phyloP scores from a whole-genome alignment of 441 rosid species.

The Aleurites moluccanus region DNA sequence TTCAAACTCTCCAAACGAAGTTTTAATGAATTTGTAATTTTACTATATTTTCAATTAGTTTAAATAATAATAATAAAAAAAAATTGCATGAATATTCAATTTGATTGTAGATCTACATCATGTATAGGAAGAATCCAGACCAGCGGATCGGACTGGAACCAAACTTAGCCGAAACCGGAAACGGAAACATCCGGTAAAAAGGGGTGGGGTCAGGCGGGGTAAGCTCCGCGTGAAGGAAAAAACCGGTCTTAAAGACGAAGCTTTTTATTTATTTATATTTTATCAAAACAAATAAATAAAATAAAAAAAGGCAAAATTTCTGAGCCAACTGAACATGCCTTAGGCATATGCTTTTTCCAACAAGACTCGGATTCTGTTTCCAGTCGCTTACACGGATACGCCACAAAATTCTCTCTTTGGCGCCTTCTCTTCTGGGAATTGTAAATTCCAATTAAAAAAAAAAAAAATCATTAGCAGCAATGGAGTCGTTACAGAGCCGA shows the following conservation, averaged over 20 bases:
- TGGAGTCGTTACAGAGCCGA: constrained; percentile 78
- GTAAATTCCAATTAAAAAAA: neutral
- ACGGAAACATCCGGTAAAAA: too few relatives aligned
- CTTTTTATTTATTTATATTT: neutral
- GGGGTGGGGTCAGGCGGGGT: too few relatives aligned
- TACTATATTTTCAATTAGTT: too few relatives aligned
- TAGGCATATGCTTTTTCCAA: constrained; percentile 11
- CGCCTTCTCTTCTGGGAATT: constrained; percentile 1
- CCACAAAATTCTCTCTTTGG: neutral
- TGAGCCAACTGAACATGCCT: neutral
- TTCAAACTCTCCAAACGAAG: too few relatives aligned
- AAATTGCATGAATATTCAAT: too few relatives aligned
- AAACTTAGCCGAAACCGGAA: too few relatives aligned
- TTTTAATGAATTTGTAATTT: too few relatives aligned
- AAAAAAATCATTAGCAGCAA: constrained; percentile 13
- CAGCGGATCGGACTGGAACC: too few relatives aligned
- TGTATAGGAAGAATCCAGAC: too few relatives aligned
- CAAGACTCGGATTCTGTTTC: constrained; percentile 6
- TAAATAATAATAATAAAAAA: too few relatives aligned
- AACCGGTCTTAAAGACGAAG: neutral
- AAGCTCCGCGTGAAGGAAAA: neutral
- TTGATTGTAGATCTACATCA: too few relatives aligned
- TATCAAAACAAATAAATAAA: neutral
- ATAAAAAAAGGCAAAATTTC: neutral
- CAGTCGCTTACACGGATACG: constrained; percentile 4